These are phyloP conservation scores for Chlorella sp. DNA, from an alignment of 139 green algal species.

Conservation along the genomic window DNA sequence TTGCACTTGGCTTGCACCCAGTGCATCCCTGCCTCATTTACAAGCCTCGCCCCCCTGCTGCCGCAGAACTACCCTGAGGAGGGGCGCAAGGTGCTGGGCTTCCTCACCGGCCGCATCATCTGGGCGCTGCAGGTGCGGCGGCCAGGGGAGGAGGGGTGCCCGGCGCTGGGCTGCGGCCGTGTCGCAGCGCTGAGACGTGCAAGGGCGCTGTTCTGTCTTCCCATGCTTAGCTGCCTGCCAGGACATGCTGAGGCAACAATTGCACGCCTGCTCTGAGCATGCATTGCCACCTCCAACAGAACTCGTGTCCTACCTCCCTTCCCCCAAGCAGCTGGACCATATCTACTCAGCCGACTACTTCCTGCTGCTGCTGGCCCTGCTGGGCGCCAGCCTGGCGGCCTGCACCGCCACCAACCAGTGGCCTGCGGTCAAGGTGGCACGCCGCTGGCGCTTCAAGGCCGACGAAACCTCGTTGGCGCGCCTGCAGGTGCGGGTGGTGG, in stretches of 20 bases:
- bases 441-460: constrained; percentile 78
- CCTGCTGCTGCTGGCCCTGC: constrained; percentile 80
- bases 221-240: no score
- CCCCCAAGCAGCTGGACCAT: constrained; percentile 74
- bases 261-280: no score
- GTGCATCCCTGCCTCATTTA: no score
- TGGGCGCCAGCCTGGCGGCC: constrained; percentile 89
- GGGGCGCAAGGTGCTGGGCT: constrained; percentile 78
- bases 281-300: no score
- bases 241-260: no score
- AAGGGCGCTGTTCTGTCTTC: no score
- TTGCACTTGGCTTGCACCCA: no score
- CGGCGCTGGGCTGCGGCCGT: no score
- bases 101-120: constrained; percentile 82
- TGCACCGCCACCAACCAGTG: constrained; percentile 94
- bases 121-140: constrained; percentile 59
- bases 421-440: constrained; percentile 86
- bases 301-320: no score
- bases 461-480: constrained; percentile 47
- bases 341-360: constrained; percentile 94
- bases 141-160: no score
- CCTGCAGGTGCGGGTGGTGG: constrained; percentile 39
- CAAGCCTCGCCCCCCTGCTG: background rate
- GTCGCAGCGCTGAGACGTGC: no score
- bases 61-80: constrained; percentile 53